Conservation (phyloP, 805 yeast genomes). For the Saccharomycopsis guyanensis region DNA sequence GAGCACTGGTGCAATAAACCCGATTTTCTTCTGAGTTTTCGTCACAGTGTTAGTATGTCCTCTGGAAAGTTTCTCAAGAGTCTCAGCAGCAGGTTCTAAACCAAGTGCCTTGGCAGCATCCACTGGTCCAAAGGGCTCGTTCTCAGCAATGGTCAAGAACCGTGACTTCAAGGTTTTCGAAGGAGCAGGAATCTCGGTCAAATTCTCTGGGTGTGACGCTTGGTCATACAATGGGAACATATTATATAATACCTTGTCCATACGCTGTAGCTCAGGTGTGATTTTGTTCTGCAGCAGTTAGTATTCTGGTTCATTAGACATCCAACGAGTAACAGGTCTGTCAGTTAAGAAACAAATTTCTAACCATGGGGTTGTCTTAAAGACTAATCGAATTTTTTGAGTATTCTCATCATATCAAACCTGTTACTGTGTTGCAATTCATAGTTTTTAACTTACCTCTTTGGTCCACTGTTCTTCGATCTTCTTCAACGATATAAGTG, state of each 20-base stretch:
- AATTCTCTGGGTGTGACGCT: slow-evolving; percentile 50
- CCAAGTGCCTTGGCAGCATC: slow-evolving; percentile 85
- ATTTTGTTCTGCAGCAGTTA: slow-evolving; percentile 35
- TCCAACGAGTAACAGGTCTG: not conserved
- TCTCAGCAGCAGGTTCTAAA: slow-evolving; percentile 80
- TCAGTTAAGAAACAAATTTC: slow-evolving; percentile 26
- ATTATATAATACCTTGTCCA: slow-evolving; percentile 57
- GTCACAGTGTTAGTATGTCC: slow-evolving; percentile 35
- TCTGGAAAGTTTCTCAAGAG: slow-evolving; percentile 60
- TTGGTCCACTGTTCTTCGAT: slow-evolving; percentile 58
- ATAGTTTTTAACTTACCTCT: slow-evolving; percentile 41
- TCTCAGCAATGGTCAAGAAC: slow-evolving; percentile 84
- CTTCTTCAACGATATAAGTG: slow-evolving; percentile 60
- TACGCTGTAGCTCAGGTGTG: slow-evolving; percentile 46
- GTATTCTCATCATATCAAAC: slow-evolving; percentile 41
- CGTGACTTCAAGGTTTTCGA: slow-evolving; percentile 72
- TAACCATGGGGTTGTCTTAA: slow-evolving; percentile 62
- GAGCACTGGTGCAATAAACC: slow-evolving; percentile 47
- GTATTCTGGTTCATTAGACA: slow-evolving; percentile 21
- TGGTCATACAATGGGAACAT: slow-evolving; percentile 73
- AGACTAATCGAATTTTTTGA: slow-evolving; percentile 64
- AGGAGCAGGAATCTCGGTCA: slow-evolving; percentile 93
- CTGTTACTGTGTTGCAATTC: not conserved
- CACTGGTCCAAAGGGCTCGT: slow-evolving; percentile 91
- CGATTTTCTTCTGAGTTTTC: slow-evolving; percentile 26